Conservation (phyloP, 495 filamentous ascomycete genomes). For the Hypomontagnella monticulosa region DNA sequence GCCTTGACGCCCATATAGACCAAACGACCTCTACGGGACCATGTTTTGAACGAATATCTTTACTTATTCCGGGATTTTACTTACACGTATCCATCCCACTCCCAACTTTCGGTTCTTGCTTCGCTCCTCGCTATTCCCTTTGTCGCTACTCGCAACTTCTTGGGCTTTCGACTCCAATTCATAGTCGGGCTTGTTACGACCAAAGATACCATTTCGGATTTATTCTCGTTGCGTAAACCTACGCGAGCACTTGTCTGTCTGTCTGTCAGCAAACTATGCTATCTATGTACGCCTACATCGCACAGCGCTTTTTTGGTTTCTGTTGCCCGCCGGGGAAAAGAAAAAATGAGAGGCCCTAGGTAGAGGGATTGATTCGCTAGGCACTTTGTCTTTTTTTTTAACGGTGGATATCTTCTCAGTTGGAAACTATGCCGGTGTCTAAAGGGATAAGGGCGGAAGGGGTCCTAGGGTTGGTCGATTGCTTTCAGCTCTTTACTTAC, state of each 20-base stretch:
- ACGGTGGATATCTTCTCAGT: slow-evolving; percentile 26
- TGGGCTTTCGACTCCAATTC: slow-evolving; percentile 6
- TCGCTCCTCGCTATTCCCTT: slow-evolving; percentile 21
- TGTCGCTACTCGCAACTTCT: slow-evolving; percentile 9
- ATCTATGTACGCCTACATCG: slow-evolving; percentile 25
- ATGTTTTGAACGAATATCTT: slow-evolving; percentile 40
- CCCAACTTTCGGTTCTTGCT: slow-evolving; percentile 14
- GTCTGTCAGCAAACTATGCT: slow-evolving; percentile 17
- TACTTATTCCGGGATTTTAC: slow-evolving; percentile 19
- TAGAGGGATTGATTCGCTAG: slow-evolving; percentile 20
- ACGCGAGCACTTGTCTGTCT: slow-evolving; percentile 22
- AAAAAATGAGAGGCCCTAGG: slow-evolving; percentile 6
- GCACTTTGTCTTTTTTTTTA: slow-evolving; percentile 15
- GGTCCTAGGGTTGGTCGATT: slow-evolving; percentile 15
- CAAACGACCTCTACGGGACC: slow-evolving; percentile 36
- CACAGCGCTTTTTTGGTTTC: slow-evolving; percentile 26
- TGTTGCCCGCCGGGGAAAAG: not conserved
- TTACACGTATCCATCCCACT: not conserved
- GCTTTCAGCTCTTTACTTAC: not conserved
- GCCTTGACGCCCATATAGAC: slow-evolving; percentile 29
- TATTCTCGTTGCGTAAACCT: slow-evolving; percentile 24
- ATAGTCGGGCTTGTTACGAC: slow-evolving; percentile 24
- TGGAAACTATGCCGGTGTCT: slow-evolving; percentile 32
- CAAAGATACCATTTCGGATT: slow-evolving; percentile 42
- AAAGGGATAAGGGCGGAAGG: slow-evolving; percentile 5